Evolutionary conservation across 192 early-diverging fungal species (phyloP).

Genomic region (Backusella psychrophila): DNA sequence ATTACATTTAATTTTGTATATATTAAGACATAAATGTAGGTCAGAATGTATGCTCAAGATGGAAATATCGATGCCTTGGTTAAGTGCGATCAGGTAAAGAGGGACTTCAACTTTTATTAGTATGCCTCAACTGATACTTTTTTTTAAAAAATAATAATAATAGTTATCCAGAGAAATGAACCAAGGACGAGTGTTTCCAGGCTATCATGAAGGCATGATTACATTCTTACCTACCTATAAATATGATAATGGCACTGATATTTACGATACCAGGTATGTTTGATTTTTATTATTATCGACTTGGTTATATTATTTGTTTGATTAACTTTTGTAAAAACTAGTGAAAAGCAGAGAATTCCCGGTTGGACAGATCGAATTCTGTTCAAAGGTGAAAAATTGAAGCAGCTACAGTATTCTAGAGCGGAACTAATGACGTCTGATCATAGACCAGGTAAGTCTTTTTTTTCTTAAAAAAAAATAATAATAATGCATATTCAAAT

Average conservation of each 20-base stretch:
- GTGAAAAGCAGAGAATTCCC: constrained; percentile 62
- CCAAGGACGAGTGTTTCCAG: constrained; percentile 63
- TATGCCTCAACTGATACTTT: too few relatives aligned
- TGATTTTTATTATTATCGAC: neutral
- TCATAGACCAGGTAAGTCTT: constrained; percentile 62
- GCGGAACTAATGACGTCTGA: constrained; percentile 74
- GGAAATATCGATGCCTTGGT: constrained; percentile 51
- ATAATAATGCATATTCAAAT: neutral
- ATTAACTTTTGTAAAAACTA: constrained; percentile 23
- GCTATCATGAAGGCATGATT: constrained; percentile 74
- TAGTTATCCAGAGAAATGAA: constrained; percentile 57
- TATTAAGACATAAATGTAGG: constrained; percentile 23
- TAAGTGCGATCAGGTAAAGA: constrained; percentile 57
- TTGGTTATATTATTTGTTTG: neutral
- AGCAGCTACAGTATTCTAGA: constrained; percentile 47
- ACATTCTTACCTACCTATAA: constrained; percentile 81
- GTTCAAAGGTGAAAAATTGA: constrained; percentile 51
- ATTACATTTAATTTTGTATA: neutral
- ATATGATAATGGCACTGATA: constrained; percentile 68
- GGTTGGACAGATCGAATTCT: constrained; percentile 72
- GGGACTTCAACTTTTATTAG: neutral
- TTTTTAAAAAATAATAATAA: neutral
- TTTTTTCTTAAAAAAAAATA: neutral
- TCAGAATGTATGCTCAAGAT: constrained; percentile 37
- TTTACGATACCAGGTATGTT: constrained; percentile 68